These are phyloP conservation scores for Volvariella volvacea DNA, from an alignment of 1,284 basidiomycete genomes.

Conservation along the genomic window DNA sequence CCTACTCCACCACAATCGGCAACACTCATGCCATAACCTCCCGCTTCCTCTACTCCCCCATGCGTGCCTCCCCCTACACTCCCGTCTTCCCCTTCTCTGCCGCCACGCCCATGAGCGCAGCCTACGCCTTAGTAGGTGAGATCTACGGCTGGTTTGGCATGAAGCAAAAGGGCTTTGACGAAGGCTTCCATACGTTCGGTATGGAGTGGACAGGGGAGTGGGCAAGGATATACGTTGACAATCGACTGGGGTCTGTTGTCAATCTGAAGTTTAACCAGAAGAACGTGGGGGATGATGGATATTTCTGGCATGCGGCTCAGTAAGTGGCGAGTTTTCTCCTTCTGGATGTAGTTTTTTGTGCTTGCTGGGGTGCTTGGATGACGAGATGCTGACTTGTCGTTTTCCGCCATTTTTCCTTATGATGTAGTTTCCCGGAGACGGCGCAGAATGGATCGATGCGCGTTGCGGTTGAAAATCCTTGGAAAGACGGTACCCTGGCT, in stretches of 20 bases:
- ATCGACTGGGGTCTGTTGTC: constrained; percentile 33
- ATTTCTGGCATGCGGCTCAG: constrained; percentile 38
- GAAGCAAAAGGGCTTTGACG: constrained; percentile 22
- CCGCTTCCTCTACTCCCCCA: constrained; percentile 1
- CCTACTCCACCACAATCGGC: constrained; percentile 32
- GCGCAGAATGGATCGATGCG: constrained; percentile 59
- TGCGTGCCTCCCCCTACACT: not conserved
- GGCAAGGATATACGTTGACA: constrained; percentile 69
- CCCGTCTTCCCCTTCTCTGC: not conserved
- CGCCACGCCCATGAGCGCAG: not conserved
- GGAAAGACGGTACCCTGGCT: constrained; percentile 37
- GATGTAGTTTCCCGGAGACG: constrained; percentile 56
- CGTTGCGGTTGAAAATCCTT: constrained; percentile 47
- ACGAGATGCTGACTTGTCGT: constrained; percentile 29
- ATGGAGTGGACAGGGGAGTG: constrained; percentile 74
- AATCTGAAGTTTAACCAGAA: constrained; percentile 14
- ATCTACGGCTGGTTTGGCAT: constrained; percentile 14
- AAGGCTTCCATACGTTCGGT: constrained; percentile 67
- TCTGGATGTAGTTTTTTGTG: too few species aligned
- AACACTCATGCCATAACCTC: not conserved
- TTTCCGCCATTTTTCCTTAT: too few species aligned
- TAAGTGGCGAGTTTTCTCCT: too few species aligned
- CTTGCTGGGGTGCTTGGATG: constrained; percentile 51
- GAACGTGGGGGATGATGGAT: constrained; percentile 22
- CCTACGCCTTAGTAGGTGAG: not conserved